Evolutionary conservation across 2,329 filamentous ascomycete species (phyloP), one percentile per base, ranked within the genome.

Genomic region (Ceratocystis eucalypticola): DNA sequence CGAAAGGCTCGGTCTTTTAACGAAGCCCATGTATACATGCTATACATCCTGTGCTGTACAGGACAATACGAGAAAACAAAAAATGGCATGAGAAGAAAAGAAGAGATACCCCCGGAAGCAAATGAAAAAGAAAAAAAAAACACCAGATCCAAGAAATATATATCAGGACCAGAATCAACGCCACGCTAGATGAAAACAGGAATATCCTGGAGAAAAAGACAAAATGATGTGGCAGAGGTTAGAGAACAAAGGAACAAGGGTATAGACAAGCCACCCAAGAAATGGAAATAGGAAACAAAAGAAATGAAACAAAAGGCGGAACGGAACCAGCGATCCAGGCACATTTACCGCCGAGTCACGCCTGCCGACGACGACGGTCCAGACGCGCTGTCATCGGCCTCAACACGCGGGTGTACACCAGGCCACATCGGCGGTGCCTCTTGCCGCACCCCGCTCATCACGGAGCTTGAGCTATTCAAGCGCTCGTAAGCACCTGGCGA

Each of bases 401-500:
- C 53, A 10, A 61, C 37, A 6, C 64, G 53, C 30, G 64, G 37
- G 8, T 61, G 64, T 6, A 65, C 62, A 8, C 62, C 62, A 5
- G 62, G 66, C 66, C 66, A 68, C 66, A 68, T 68, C 3, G 66
- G 66, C 57, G 64, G 64, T 10, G 48, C 64, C 17, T 59, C 55
- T 5, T 59, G 28, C 1, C 17, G 28, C 6, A n/a, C 15, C 5
- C 55, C 28, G 20, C 55, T 20, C 28, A 37, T 8, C 30, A 7
- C 28, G 25, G 55, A 59, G 3, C 55, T n/a, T n/a, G 55, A 37
- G 55, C 55, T 59, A 37, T 59, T 15, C 7, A 37, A 8, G 2
- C 28, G 55, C 20, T 37, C 55, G 28, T 59, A 59, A 28, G 28
- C 33, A n/a, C 25, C 33, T 5, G 55, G 55, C 25, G 55, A 59